Conservation (phyloP, 106 monocot genomes). For the Platanthera zijinensis region DNA sequence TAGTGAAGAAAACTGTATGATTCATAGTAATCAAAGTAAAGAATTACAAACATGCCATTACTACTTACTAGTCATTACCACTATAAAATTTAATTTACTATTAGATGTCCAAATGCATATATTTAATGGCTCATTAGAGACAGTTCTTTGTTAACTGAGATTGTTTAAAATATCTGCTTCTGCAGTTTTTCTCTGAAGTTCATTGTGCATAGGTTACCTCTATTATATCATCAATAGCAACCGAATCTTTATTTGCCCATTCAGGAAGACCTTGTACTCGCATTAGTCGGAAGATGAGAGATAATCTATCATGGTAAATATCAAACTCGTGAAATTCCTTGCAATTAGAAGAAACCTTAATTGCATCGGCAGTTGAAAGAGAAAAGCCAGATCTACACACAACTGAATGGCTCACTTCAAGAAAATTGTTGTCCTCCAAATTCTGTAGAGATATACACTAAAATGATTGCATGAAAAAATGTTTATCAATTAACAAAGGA, state of each 20-base stretch:
- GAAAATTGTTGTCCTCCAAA: conserved; percentile 6
- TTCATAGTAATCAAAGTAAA: neutral
- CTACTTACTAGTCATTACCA: neutral
- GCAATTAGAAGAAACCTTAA: conserved; percentile 23
- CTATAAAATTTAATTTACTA: neutral
- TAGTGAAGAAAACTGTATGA: neutral
- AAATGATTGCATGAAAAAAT: conserved; percentile 10
- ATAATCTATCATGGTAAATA: conserved; percentile 27
- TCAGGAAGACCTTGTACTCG: conserved; percentile 74
- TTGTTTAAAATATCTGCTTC: conserved; percentile 2
- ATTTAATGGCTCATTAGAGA: neutral
- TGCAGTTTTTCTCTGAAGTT: neutral
- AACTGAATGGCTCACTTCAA: neutral
- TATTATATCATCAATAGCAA: conserved; percentile 82
- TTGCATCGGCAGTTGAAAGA: neutral
- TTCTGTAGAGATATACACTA: conserved; percentile 12
- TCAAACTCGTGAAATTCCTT: conserved; percentile 38
- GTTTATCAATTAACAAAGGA: neutral
- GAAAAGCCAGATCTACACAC: conserved; percentile 3
- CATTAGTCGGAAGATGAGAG: conserved; percentile 61
- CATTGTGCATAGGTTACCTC: conserved; percentile 30
- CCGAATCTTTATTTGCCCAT: conserved; percentile 72
- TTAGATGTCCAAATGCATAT: neutral
- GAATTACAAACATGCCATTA: neutral
- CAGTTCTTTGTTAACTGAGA: neutral